Evolutionary conservation across 2,329 filamentous ascomycete genomes (phyloP).

Genomic region (Nectriaceae sp.): DNA sequence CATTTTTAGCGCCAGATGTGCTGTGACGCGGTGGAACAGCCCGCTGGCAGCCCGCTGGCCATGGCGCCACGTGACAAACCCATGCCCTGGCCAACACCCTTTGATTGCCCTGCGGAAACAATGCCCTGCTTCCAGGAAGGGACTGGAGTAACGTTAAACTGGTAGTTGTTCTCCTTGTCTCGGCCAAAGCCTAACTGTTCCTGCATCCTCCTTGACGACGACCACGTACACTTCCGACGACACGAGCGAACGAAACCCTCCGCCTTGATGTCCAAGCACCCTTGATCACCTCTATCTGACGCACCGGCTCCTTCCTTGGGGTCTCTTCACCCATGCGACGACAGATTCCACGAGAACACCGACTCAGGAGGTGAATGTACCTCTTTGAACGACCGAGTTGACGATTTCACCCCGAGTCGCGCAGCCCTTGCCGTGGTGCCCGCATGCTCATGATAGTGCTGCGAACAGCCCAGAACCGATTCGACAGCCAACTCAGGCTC

Average conservation of each 20-base stretch:
- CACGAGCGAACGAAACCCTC: slow-evolving; percentile 2
- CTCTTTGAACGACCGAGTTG: slow-evolving; percentile 26
- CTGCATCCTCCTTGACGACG: slow-evolving; percentile 8
- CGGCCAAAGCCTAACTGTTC: neutral
- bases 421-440: slow-evolving; percentile 27
- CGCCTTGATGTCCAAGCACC: slow-evolving; percentile 21
- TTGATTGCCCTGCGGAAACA: slow-evolving; percentile 22
- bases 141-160: neutral
- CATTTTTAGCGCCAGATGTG: slow-evolving; percentile 27
- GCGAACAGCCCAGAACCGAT: slow-evolving; percentile 21
- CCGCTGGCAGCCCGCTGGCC: slow-evolving; percentile 21
- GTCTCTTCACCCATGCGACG: slow-evolving; percentile 34
- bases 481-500: slow-evolving; percentile 27
- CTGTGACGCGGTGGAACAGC: slow-evolving; percentile 24
- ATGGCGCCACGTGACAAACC: slow-evolving; percentile 28
- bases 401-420: slow-evolving; percentile 20
- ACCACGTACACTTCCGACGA: neutral
- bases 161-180: neutral
- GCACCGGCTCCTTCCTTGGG: slow-evolving; percentile 28
- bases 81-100: slow-evolving; percentile 28
- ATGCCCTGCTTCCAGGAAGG: neutral
- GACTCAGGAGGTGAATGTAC: slow-evolving; percentile 35
- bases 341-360: slow-evolving; percentile 32
- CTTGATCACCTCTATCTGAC: slow-evolving; percentile 25
- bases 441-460: slow-evolving; percentile 32